Base-by-base conservation (phyloP, 208 protist species). In the Trypanosoma mega region DNA sequence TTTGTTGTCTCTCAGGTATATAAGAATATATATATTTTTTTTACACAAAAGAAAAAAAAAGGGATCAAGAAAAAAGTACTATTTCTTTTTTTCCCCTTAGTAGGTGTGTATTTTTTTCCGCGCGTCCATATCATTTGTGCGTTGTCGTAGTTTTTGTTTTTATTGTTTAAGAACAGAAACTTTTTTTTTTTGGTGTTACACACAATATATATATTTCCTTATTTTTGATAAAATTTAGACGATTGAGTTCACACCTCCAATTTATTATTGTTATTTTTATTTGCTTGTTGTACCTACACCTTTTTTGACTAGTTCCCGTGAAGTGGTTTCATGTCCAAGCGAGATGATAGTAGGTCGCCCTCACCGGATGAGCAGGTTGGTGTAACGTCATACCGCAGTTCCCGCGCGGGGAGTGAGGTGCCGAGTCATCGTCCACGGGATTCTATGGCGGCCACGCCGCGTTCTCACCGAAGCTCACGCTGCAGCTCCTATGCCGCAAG, bases 401-500 rank as follows among this genome's bases (percentile, higher is more conserved):
- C 62, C 12, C 59, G 69, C 1, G 66, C 55, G 2, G 66, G 36
- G 39, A 72, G 66, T 33, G 65, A 71, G 29, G 65, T 30, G 4
- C 65, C 65, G 18, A 50, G 45, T 50, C 43, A 60, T 11, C 46
- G 63, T 5, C 21, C 23, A 34, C 37, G 27, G 23, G 61, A 57
- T 11, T 56, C 49, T 29, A 5, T 59, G 23, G 18, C 37, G 11
- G n/a, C 1, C 34, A 41, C 53, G 24, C 52, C 46, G n/a, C 34
- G 52, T 2, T 68, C 65, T 1, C 64, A 52, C 1, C 63, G 66
- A 26, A 69, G 57, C 64, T 85, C 78, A 6, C 65, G 72, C 6
- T 58, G 69, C 33, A 69, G 57, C 64, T 88, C 78, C 4, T 62
- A 64, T 4, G 76, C 69, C 8, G 78, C 62, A 9, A 83, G 77